Conservation (phyloP, 441 rosid genomes). For the Lepidium campestre region DNA sequence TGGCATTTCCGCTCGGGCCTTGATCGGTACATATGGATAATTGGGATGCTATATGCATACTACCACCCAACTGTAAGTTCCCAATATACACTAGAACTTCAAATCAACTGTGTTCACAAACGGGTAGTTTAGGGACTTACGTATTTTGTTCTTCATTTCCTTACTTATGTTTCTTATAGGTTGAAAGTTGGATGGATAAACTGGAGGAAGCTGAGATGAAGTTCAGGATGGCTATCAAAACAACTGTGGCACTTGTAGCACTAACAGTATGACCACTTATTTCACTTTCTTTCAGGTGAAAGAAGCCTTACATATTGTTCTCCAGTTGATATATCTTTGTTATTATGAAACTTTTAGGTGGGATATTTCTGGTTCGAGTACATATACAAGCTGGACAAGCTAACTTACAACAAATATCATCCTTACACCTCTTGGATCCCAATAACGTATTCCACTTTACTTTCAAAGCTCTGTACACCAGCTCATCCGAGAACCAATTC, state of each 20-base stretch:
- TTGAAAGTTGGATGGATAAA: slow-evolving; percentile 80
- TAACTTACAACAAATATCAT: slow-evolving; percentile 68
- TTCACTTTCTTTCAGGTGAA: slow-evolving; percentile 2
- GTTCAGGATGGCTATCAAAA: slow-evolving; percentile 44
- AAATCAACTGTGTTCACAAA: slow-evolving; percentile 16
- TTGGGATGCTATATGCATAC: slow-evolving; percentile 79
- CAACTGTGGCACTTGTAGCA: slow-evolving; percentile 34
- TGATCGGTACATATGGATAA: slow-evolving; percentile 80
- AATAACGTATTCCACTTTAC: slow-evolving; percentile 46
- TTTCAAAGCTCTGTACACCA: slow-evolving; percentile 4
- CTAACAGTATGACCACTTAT: slow-evolving; percentile 35
- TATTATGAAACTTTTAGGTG: slow-evolving; percentile 33
- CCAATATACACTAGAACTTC: neutral
- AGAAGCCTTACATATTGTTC: neutral
- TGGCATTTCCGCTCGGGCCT: slow-evolving; percentile 89
- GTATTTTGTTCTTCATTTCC: neutral
- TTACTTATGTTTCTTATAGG: slow-evolving; percentile 31
- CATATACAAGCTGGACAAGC: slow-evolving; percentile 69
- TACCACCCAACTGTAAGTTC: slow-evolving; percentile 69
- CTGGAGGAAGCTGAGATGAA: slow-evolving; percentile 63
- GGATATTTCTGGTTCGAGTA: slow-evolving; percentile 69
- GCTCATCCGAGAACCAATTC: neutral
- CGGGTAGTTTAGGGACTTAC: neutral
- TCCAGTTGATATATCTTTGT: slow-evolving; percentile 17
- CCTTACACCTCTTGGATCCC: slow-evolving; percentile 90